Base-by-base conservation (phyloP, 129 eudicot species). In the Smallanthus sonchifolius region DNA sequence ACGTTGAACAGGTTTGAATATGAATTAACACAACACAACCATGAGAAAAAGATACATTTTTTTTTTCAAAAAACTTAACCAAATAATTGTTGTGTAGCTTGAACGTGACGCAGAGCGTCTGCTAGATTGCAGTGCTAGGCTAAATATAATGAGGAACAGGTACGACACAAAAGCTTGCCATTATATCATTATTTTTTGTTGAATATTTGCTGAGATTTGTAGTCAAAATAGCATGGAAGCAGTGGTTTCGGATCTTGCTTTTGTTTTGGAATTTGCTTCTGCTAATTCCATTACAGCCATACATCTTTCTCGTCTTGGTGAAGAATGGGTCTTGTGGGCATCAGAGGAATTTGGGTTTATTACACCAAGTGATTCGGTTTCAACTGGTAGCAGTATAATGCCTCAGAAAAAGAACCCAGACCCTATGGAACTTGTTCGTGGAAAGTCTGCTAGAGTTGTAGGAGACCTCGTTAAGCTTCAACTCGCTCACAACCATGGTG, bases 301-400 rank as follows among this genome's bases (percentile, higher is more conserved):
- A 80, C 97, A 95, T 81, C 95, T 95, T 28, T 95, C 97, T 66
- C 94, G 99, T 54, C 91, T 95, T 45, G 99, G 97, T 75, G 99
- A 95, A 95, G 99, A 95, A 81, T 95, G 97, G 99, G 99, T 95
- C n/a, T 79, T 95, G 75, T 95, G 99, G 99, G 99, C 99, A 6
- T 91, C 97, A 14, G 99, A 95, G 52, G 99, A 95, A 71, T 95
- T 95, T 79, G 99, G 97, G 15, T 95, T 95, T 74, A 47, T 95
- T 65, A 91, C 82, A 7, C 99, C 99, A 14, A 91, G 91, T 87
- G 99, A 91, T 73, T 85, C 97, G 3, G 99, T 95, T 79, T 95
- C 99, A 61, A 95, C 97, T 6, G 99, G 99, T 36, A 95, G 99
- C 81, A 88, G 99, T 76, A 95, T 95, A 66, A 95, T 95, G 99